These are phyloP conservation scores for Didymella lethalis DNA, from an alignment of 2,329 filamentous ascomycete species.

Conservation along the genomic window DNA sequence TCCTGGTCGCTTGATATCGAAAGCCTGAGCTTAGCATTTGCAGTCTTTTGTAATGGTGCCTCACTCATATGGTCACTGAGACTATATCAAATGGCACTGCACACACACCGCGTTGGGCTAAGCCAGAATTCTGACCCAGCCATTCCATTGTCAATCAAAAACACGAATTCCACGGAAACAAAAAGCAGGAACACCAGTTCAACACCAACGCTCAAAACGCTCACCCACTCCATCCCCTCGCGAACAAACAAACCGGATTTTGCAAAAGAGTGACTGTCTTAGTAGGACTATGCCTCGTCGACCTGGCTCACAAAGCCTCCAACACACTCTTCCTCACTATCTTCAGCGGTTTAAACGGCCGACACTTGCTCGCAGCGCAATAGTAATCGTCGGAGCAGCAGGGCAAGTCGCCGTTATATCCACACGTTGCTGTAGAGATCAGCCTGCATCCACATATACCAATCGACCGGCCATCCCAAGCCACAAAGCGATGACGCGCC, in stretches of 20 bases:
- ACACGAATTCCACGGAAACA: background rate
- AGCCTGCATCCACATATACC: background rate
- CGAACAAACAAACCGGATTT: no score
- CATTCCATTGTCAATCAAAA: background rate
- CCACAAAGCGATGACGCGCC: no score
- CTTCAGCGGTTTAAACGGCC: background rate
- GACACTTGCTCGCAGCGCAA: conserved; percentile 11
- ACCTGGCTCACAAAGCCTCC: background rate
- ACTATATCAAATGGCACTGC: no score
- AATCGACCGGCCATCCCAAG: no score
- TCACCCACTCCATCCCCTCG: background rate
- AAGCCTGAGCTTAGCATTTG: no score
- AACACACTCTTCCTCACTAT: conserved; percentile 10
- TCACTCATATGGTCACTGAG: no score
- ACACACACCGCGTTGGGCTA: no score
- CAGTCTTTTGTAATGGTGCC: no score
- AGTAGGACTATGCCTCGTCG: background rate
- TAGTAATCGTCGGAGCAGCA: conserved; percentile 7
- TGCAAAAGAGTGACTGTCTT: no score
- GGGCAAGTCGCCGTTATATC: conserved; percentile 1
- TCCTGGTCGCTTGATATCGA: no score
- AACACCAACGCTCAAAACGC: background rate
- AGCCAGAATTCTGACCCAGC: background rate
- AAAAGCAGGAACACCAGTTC: background rate
- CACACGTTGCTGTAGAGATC: background rate